Evolutionary conservation across 805 yeast species (phyloP).

Genomic region (Candida tallmaniae): DNA sequence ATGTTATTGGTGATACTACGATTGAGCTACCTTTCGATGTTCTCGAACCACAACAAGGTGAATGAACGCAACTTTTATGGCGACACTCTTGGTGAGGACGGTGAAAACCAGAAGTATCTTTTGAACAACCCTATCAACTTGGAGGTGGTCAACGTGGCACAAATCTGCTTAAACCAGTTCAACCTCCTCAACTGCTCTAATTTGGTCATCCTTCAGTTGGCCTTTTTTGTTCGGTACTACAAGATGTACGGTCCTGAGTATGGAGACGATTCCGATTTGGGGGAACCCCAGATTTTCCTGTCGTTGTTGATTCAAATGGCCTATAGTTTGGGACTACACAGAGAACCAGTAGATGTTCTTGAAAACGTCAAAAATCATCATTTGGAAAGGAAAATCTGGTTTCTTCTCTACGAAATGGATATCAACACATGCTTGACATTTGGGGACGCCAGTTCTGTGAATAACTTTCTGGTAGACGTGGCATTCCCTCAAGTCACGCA

Average conservation of each 20-base stretch:
- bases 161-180: slow-evolving; percentile 32
- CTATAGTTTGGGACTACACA: slow-evolving; percentile 32
- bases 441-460: slow-evolving; percentile 16
- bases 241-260: slow-evolving; percentile 47
- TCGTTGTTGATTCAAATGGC: slow-evolving; percentile 40
- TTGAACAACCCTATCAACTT: slow-evolving; percentile 27
- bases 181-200: slow-evolving; percentile 20
- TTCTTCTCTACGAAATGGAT: slow-evolving; percentile 12
- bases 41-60: slow-evolving; percentile 19
- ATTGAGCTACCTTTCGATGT: slow-evolving; percentile 30
- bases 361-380: slow-evolving; percentile 15
- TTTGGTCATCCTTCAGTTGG: slow-evolving; percentile 51
- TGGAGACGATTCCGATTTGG: slow-evolving; percentile 55
- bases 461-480: slow-evolving; percentile 11
- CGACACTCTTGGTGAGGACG: slow-evolving; percentile 8
- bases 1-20: slow-evolving; percentile 29
- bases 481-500: slow-evolving; percentile 13
- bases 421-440: slow-evolving; percentile 10
- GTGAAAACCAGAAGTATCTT: slow-evolving; percentile 20
- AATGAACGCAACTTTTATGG: slow-evolving; percentile 5
- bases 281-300: slow-evolving; percentile 49
- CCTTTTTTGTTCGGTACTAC: slow-evolving; percentile 47
- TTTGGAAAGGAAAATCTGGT: slow-evolving; percentile 24
- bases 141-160: slow-evolving; percentile 31
- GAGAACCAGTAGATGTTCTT: slow-evolving; percentile 25